Percentiles rank a stretch among this genome's conserved stretches.
phyloP scores from a whole-genome alignment of 2,329 filamentous ascomycete genomes.

The Bipolaris bicolor region DNA sequence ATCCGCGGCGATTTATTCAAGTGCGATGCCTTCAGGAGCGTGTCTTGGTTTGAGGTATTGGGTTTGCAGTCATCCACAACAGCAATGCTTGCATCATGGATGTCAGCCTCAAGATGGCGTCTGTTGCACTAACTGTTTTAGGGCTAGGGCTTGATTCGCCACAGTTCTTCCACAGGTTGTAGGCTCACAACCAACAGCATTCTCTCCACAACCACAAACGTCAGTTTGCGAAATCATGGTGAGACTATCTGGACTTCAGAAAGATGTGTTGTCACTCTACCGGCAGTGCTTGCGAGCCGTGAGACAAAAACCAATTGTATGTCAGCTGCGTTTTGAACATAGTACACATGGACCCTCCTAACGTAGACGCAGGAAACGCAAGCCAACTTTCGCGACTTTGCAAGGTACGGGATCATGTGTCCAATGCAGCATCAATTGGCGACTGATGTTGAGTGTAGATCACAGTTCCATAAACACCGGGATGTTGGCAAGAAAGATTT shows the following conservation, averaged over 20 bases:
- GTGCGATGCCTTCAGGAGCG: neutral
- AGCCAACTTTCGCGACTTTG: slow-evolving; percentile 67
- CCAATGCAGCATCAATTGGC: neutral
- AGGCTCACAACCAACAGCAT: slow-evolving; percentile 3
- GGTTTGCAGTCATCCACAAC: neutral
- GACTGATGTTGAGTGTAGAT: slow-evolving; percentile 53
- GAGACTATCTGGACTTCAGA: slow-evolving; percentile 84
- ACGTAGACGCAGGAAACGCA: slow-evolving; percentile 57
- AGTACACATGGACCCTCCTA: slow-evolving; percentile 7
- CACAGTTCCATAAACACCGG: slow-evolving; percentile 76
- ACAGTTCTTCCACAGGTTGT: neutral
- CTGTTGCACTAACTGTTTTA: slow-evolving; percentile 9
- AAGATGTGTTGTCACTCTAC: slow-evolving; percentile 85
- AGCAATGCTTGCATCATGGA: slow-evolving; percentile 11
- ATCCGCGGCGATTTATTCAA: neutral
- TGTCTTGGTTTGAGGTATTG: neutral
- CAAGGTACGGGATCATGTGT: slow-evolving; percentile 56
- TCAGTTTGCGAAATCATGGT: slow-evolving; percentile 32
- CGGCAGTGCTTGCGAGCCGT: slow-evolving; percentile 82
- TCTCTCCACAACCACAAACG: neutral
- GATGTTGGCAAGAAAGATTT: slow-evolving; percentile 83
- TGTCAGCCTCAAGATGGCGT: slow-evolving; percentile 5
- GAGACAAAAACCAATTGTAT: slow-evolving; percentile 77
- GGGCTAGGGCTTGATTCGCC: neutral
- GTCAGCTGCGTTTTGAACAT: slow-evolving; percentile 26